Percentiles rank a stretch among this genome's conserved stretches.
Evolutionary conservation across 139 green algal genomes (phyloP).

Genomic region (Nannochloris sp.): DNA sequence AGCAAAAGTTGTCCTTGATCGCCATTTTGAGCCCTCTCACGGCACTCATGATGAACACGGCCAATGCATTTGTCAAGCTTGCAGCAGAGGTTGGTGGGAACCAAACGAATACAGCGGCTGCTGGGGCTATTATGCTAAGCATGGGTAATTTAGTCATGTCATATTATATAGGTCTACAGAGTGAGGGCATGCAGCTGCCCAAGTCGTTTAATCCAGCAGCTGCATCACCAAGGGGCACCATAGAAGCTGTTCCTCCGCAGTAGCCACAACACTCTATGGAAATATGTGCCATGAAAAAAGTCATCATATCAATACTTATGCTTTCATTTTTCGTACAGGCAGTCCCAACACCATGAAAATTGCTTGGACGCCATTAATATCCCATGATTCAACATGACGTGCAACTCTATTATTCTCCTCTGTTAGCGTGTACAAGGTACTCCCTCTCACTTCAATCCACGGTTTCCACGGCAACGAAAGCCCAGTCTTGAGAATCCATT

Average conservation of each 20-base stretch:
- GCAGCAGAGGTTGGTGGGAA: not conserved
- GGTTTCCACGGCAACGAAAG: conserved; percentile 48
- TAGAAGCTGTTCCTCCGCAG: not conserved
- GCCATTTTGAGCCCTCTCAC: not conserved
- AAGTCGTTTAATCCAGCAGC: not conserved
- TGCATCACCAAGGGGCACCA: not conserved
- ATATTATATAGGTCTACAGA: not conserved
- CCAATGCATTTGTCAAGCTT: not conserved
- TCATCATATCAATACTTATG: no score
- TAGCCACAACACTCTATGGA: no score
- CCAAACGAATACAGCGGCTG: not conserved
- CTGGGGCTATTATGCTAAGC: not conserved
- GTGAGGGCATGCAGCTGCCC: not conserved
- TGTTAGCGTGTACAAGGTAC: conserved; percentile 31
- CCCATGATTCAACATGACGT: conserved; percentile 24
- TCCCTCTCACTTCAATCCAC: conserved; percentile 32
- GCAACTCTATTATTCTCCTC: conserved; percentile 11
- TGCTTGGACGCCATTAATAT: conserved; percentile 12
- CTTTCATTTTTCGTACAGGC: no score
- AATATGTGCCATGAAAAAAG: no score
- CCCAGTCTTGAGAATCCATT: conserved; percentile 37
- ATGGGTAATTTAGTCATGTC: not conserved
- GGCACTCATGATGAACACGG: not conserved
- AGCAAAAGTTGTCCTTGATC: not conserved
- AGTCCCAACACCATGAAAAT: conserved; percentile 17